Evolutionary conservation across 2,329 filamentous ascomycete genomes (phyloP).

Genomic region (Sporothrix humicola): DNA sequence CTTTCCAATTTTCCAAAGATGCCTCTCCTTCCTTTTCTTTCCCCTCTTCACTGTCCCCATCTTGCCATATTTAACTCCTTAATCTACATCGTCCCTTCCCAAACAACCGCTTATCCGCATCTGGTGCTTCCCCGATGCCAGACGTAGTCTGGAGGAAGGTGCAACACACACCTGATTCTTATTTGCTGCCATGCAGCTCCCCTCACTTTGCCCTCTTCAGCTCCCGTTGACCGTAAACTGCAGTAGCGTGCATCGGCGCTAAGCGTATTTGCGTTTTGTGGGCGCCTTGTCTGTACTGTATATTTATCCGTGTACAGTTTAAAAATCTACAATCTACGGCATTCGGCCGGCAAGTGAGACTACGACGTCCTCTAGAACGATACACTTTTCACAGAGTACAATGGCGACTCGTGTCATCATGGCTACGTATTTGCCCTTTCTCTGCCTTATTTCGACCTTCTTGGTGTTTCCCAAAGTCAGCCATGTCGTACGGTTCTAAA

Average conservation of each 20-base stretch:
- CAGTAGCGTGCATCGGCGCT: constrained; percentile 17
- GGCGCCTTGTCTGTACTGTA: background rate
- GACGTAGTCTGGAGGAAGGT: background rate
- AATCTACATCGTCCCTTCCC: constrained; percentile 2
- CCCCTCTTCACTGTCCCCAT: background rate
- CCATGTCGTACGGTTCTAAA: background rate
- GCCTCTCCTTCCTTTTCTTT: background rate
- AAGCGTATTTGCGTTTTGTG: background rate
- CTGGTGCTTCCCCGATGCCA: background rate
- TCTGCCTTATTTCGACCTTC: background rate
- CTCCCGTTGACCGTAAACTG: constrained; percentile 24
- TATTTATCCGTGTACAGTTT: background rate
- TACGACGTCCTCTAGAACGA: too few relatives aligned
- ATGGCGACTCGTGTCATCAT: background rate
- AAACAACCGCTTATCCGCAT: background rate
- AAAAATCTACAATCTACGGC: background rate
- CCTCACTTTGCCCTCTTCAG: constrained; percentile 7
- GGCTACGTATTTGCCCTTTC: background rate
- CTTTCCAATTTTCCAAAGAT: background rate
- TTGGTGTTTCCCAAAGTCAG: background rate
- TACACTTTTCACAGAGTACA: too few relatives aligned
- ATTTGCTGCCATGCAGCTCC: too few relatives aligned
- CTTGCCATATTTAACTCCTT: background rate
- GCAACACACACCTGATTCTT: background rate
- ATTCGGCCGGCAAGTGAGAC: too few relatives aligned